phyloP scores from a whole-genome alignment of 495 filamentous ascomycete species.

The Aspergillus cavernicola region DNA sequence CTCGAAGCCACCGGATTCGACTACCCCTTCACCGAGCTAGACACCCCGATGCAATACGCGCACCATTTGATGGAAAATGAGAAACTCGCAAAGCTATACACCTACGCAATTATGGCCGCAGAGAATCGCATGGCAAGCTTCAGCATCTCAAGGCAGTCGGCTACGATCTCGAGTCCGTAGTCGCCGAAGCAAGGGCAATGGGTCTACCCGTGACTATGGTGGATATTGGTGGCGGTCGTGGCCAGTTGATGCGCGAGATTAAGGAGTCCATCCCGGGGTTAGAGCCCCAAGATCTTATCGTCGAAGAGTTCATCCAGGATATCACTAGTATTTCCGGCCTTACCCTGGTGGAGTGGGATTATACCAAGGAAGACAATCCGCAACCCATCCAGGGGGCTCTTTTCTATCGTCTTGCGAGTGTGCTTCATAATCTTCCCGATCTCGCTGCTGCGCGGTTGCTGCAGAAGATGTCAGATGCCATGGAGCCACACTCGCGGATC shows the following conservation, averaged over 20 bases:
- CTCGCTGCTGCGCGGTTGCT: conserved; percentile 34
- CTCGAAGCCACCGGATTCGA: conserved; percentile 30
- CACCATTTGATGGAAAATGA: conserved; percentile 31
- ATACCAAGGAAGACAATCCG: conserved; percentile 22
- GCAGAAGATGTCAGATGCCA: conserved; percentile 40
- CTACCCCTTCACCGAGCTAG: conserved; percentile 33
- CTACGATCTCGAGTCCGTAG: conserved; percentile 24
- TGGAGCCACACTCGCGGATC: conserved; percentile 43
- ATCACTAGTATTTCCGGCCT: conserved; percentile 26
- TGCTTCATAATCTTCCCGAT: conserved; percentile 44
- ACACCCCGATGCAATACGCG: conserved; percentile 35
- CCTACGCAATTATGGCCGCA: conserved; percentile 36
- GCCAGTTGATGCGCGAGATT: conserved; percentile 48
- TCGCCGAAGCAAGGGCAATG: not conserved
- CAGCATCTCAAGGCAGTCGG: too few species aligned
- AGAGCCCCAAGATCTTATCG: conserved; percentile 29
- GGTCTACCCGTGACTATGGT: conserved; percentile 36
- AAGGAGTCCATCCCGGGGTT: conserved; percentile 37
- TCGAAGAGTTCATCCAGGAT: conserved; percentile 44
- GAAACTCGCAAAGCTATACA: conserved; percentile 27
- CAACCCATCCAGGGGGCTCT: conserved; percentile 38
- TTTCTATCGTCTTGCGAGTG: conserved; percentile 41
- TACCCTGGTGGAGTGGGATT: conserved; percentile 34
- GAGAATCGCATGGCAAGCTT: conserved; percentile 41
- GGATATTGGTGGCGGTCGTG: conserved; percentile 53